Evolutionary conservation across 495 filamentous ascomycete species (phyloP), one percentile per base, ranked within the genome.

Genomic region (Talaromyces liani): DNA sequence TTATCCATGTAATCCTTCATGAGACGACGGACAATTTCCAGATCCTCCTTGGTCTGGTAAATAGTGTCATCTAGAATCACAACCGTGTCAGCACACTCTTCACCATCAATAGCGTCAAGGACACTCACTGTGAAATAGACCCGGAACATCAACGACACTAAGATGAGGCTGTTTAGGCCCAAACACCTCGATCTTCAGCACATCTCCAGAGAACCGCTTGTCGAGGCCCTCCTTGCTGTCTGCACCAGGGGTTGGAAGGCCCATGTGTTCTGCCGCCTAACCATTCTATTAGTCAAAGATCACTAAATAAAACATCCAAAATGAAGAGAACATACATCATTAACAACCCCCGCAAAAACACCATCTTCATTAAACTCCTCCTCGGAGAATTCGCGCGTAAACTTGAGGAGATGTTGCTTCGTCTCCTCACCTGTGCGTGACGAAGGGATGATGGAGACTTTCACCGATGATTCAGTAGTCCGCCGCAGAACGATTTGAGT

Each of bases 401-500:
- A 14, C 3, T 63, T 49, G 18, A 60, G 51, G 63, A 81, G 79
- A 39, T 76, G 69, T 6, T 70, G 70, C 16, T 68, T 64, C 3
- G 58, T 58, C n/a, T 61, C 68, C 5, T 70, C 56, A 47, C 70
- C 49, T 2, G 68, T 62, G 45, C 58, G 36, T 4, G 60, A 45
- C 22, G 63, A 65, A 6, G 65, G 73, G 24, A 77, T 72, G 9
- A 76, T 71, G 0, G 72, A 71, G 0, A 73, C 66, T 12, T 53
- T 61, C 7, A 70, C 69, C 20, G 27, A 55, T 9, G 68, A 65
- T 3, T 70, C 56, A 20, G 69, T 65, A 4, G 72, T 45, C 7
- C 82, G 79, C 18, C 80, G 80, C 60, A 77, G 82, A 1, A 77
- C 80, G 61, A 87, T 87, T 67, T 87, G 79, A 0, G 84, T 87